Evolutionary conservation across 495 filamentous ascomycete species (phyloP).

Genomic region (Penicillium ochrochloron): DNA sequence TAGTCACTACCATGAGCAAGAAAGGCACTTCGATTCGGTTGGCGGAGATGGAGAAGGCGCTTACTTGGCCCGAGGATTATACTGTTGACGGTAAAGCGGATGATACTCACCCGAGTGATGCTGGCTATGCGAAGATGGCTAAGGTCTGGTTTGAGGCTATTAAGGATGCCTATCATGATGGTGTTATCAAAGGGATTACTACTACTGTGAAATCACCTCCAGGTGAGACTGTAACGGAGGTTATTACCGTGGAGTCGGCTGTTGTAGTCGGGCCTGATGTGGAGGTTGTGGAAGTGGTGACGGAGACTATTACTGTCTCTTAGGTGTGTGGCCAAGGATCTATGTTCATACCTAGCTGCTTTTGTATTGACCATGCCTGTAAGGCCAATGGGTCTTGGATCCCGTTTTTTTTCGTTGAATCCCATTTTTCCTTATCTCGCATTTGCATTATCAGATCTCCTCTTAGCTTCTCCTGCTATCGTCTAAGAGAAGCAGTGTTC

Average conservation of each 20-base stretch:
- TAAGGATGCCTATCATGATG: background rate
- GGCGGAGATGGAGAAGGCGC: background rate
- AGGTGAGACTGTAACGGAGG: background rate
- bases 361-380: background rate
- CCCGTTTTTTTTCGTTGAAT: too few relatives aligned
- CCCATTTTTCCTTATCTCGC: too few relatives aligned
- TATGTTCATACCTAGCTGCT: background rate
- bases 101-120: conserved; percentile 1
- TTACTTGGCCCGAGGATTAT: background rate
- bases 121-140: conserved; percentile 2
- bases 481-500: too few relatives aligned
- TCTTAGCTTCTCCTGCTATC: too few relatives aligned
- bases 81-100: background rate
- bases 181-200: background rate
- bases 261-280: background rate
- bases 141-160: conserved; percentile 3
- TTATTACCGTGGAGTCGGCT: background rate
- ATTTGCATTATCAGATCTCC: too few relatives aligned
- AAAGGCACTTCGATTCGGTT: background rate
- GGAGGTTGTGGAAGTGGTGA: background rate
- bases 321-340: background rate
- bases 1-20: background rate
- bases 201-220: background rate
- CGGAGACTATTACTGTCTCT: background rate
- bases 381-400: background rate